Evolutionary conservation across 225 moss, liverwort and hornwort genomes (phyloP).

Genomic region (Rhytidiadelphus loreus): DNA sequence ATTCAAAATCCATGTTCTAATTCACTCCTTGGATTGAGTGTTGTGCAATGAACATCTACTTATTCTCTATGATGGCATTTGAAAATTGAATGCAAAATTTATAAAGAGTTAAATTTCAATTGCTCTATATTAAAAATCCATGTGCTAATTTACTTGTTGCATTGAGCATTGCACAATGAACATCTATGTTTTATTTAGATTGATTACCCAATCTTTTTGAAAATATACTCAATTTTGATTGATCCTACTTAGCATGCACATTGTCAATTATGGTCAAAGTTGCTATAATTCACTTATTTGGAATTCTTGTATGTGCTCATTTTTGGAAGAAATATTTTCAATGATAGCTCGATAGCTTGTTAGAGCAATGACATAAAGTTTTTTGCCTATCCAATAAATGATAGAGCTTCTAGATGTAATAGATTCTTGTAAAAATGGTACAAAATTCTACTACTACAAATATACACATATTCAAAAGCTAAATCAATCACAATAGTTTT

Average conservation of each 20-base stretch:
- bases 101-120: background rate
- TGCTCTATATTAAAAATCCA: background rate
- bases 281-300: background rate
- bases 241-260: background rate
- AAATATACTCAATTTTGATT: background rate
- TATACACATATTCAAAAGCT: background rate
- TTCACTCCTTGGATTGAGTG: background rate
- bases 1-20: background rate
- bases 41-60: background rate
- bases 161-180: background rate
- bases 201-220: background rate
- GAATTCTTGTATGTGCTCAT: background rate
- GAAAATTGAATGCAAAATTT: background rate
- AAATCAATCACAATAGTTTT: background rate
- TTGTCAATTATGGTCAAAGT: background rate
- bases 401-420: background rate
- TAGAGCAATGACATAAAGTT: background rate
- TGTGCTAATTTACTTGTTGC: background rate
- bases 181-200: background rate
- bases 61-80: background rate
- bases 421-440: background rate
- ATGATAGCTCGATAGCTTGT: background rate
- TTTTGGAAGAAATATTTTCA: background rate
- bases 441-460: accelerated
- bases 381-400: background rate